Base-by-base conservation (phyloP, 192 early-diverging fungal genomes). In the Mortierella claussenii region DNA sequence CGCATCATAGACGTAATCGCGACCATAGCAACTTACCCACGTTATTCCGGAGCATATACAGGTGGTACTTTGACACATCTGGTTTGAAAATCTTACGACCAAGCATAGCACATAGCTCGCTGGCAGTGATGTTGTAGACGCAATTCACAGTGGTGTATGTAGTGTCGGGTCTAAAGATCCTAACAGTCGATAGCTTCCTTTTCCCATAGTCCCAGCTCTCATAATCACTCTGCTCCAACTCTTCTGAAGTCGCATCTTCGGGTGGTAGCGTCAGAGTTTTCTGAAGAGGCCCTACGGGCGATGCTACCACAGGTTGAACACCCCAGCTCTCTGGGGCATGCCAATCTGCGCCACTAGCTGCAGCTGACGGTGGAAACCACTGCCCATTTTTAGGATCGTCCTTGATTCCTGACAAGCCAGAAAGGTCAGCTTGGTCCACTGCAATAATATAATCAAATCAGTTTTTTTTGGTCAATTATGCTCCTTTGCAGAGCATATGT, bases 61-160 rank as follows among this genome's bases (percentile, higher is more conserved):
- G 23, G 60, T 81, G 78, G 40, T 75, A 84, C 53, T 81, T 81
- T 48, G 79, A 87, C 26, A 86, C 83, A 62, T 97, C 94, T 13
- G 81, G 80, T 28, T 94, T 87, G 60, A 94, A 92, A 58, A 93
- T 94, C 79, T 97, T 97, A 66, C 89, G 89, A 8, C 90, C 86
- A 15, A 94, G 80, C 61, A 89, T 87, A 20, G 87, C 81, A 62
- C 91, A 83, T 27, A 97, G 76, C 36, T 95, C 94, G 20, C 84
- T 83, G 11, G 93, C 87, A 0, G 90, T 90, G 8, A 92, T 89
- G 30, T 83, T 84, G 17, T 91, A 78, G 3, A 81, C 82, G 26
- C 88, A 90, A 46, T 87, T 87, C 21, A 97, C 85, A 0, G 92
- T 94, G 12, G 89, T 89, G 68, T 93, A 96, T 0, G 95, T 94